Percentiles rank a stretch among this genome's conserved stretches.
Evolutionary conservation across 2,329 filamentous ascomycete species (phyloP).

Genomic region (Gliomastix tumulicola): DNA sequence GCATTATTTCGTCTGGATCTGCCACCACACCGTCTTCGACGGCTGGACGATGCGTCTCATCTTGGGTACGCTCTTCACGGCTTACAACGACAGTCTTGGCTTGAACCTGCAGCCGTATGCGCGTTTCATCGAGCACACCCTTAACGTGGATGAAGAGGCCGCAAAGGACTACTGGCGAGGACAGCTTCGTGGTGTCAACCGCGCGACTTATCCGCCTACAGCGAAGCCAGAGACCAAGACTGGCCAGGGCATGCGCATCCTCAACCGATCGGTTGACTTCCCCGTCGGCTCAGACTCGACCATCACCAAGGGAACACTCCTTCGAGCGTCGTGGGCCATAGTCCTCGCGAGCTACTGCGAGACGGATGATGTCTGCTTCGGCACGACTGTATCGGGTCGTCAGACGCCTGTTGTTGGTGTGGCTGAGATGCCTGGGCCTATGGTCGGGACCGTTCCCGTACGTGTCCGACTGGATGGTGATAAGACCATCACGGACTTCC

Average conservation of each 20-base stretch:
- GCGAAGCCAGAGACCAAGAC: slow-evolving; percentile 6
- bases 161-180: background rate
- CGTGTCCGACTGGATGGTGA: background rate
- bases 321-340: background rate
- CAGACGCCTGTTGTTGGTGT: background rate
- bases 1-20: slow-evolving; percentile 1
- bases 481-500: background rate
- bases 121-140: slow-evolving; percentile 1
- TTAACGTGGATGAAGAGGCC: background rate
- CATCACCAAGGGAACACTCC: background rate
- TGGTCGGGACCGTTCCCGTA: background rate
- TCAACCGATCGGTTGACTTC: background rate
- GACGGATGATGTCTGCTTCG: slow-evolving; percentile 1
- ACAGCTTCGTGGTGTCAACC: slow-evolving; percentile 1
- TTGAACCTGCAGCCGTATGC: background rate
- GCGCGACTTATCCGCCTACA: background rate
- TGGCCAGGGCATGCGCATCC: background rate
- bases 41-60: slow-evolving; percentile 39
- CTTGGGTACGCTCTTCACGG: slow-evolving; percentile 2
- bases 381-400: background rate
- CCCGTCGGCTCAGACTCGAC: background rate
- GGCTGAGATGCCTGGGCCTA: background rate
- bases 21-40: slow-evolving; percentile 39
- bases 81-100: slow-evolving; percentile 5
- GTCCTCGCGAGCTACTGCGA: background rate